Percentiles rank a stretch among this genome's conserved stretches.
Conservation (phyloP, 2,329 filamentous ascomycete species). For the Zelopaecilomyces penicillatus region DNA sequence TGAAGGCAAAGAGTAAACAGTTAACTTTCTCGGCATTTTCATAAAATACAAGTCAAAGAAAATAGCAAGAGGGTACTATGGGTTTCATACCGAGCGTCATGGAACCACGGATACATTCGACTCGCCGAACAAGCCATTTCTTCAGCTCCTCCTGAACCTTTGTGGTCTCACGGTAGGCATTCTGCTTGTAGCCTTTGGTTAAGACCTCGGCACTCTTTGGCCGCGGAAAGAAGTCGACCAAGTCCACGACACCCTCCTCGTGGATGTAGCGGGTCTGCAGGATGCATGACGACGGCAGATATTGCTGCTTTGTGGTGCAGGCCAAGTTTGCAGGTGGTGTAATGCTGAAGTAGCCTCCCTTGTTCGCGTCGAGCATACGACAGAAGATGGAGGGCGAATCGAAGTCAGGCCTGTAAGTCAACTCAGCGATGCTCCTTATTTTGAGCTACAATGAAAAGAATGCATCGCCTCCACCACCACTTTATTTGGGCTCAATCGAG, state of each 20-base stretch:
- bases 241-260: conserved; percentile 64
- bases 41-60: not conserved
- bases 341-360: conserved; percentile 66
- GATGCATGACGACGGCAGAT: conserved; percentile 66
- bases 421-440: not conserved
- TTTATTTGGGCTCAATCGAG: not conserved
- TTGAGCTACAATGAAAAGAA: not conserved
- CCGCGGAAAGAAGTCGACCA: conserved; percentile 69
- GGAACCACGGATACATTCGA: conserved; percentile 62
- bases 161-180: conserved; percentile 44
- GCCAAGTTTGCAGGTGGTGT: conserved; percentile 40
- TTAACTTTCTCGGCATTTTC: not conserved
- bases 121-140: conserved; percentile 61
- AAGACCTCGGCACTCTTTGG: conserved; percentile 51
- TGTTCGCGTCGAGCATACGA: conserved; percentile 63
- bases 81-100: conserved; percentile 46
- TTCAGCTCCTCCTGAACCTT: conserved; percentile 55
- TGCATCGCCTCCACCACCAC: too few species aligned
- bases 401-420: conserved; percentile 57
- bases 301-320: conserved; percentile 68
- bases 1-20: conserved; percentile 2
- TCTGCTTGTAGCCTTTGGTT: conserved; percentile 37
- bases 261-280: conserved; percentile 70
- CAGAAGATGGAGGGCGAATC: conserved; percentile 71
- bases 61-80: not conserved